Evolutionary conservation across 192 early-diverging fungal genomes (phyloP).

Genomic region (Coemansia sp.): DNA sequence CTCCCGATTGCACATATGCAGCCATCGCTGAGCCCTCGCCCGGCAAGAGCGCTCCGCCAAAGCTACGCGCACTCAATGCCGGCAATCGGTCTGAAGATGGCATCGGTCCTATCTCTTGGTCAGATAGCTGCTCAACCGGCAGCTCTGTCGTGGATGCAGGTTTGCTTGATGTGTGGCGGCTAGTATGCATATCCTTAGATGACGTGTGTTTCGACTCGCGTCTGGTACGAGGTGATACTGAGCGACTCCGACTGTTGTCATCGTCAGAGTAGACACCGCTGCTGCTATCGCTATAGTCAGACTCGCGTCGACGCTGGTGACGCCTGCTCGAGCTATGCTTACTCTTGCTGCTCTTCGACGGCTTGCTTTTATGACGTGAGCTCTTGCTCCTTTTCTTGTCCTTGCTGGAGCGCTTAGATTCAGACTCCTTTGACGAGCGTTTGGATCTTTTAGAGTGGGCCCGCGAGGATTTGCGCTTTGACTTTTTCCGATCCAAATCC

Average conservation of each 20-base stretch:
- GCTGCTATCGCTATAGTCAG: conserved; percentile 19
- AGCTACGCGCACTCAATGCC: conserved; percentile 38
- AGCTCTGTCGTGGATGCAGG: neutral
- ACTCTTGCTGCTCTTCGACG: conserved; percentile 19
- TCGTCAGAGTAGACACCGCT: neutral
- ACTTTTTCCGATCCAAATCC: neutral
- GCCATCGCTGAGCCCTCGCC: conserved; percentile 94
- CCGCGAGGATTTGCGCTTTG: neutral
- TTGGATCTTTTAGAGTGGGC: conserved; percentile 11
- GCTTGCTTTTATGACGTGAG: conserved; percentile 13
- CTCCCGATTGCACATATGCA: conserved; percentile 84
- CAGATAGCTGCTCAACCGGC: conserved; percentile 7
- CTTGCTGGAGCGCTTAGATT: conserved; percentile 23
- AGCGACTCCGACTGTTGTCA: neutral
- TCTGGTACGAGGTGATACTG: neutral
- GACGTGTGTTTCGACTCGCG: neutral
- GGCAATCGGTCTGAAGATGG: conserved; percentile 10
- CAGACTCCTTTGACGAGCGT: conserved; percentile 18
- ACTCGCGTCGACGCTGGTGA: conserved; percentile 8
- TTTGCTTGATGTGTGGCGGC: neutral
- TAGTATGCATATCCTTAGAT: neutral
- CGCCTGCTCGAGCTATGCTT: conserved; percentile 13
- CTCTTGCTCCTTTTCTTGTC: conserved; percentile 31
- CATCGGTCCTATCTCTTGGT: conserved; percentile 33
- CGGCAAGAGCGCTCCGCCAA: conserved; percentile 79